Evolutionary conservation across 2,329 filamentous ascomycete species (phyloP), one percentile per base, ranked within the genome.

Genomic region (Cytospora chrysosperma): DNA sequence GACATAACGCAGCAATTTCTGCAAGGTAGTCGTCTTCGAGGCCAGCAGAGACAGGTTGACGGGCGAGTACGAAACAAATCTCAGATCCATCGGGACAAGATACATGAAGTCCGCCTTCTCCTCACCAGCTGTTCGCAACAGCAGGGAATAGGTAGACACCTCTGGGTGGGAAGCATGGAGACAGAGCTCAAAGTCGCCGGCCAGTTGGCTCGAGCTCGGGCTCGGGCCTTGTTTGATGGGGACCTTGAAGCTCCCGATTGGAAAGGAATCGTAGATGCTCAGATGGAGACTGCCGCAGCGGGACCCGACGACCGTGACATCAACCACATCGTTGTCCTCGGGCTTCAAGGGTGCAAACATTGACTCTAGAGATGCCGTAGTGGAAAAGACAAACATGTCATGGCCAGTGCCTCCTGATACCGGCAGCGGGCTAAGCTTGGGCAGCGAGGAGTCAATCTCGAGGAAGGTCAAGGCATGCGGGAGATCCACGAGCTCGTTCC

Each of bases 1-100:
- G 52, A 97, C 83, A 72, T 99, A 98, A 56, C 92, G 84, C 9
- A 97, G 78, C 15, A 98, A 76, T 67, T 95, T 96, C 70, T 97
- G 92, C 19, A 98, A 77, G 51, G 92, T 91, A 0, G 93, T 96
- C 5, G 92, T 89, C 70, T 96, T 96, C 19, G 90, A 92, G 0
- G 93, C 90, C 15, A 98, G 81, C 5, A 97, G 82, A 30, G 93
- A 91, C 2, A 98, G 79, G 71, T 96, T 91, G 62, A 93, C 86
- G 3, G 91, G 91, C 2, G 88, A 89, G 17, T 88, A 88, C 3
- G 88, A 87, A 55, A 96, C 86, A 71, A 97, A 96, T 0, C 88
- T 86, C n/a, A 97, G 79, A 69, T 96, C 91, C 73, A 96, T 85
- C 1, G 90, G 90, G 0, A 93, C 79, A n/a, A 94, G 76, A 64